Conservation (phyloP, 306 rosid genomes). For the Casuarina cunninghamiana region DNA sequence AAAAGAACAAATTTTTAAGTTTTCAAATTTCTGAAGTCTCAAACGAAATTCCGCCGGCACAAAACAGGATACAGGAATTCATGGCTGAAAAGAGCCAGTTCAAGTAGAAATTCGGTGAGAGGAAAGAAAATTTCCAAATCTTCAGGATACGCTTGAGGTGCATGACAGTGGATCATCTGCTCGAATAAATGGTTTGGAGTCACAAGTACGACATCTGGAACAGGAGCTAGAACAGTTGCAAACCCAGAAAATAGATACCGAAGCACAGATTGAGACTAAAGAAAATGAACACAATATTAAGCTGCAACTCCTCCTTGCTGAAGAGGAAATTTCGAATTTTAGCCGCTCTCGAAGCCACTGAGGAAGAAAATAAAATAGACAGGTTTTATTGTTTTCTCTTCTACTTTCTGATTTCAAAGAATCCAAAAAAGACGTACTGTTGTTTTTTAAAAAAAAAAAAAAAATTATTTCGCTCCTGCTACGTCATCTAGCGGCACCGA, state of each 20-base stretch:
- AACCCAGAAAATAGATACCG: conserved; percentile 43
- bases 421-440: too few relatives aligned
- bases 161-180: conserved; percentile 43
- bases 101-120: conserved; percentile 51
- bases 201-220: conserved; percentile 39
- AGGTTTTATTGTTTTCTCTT: too few relatives aligned
- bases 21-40: conserved; percentile 49
- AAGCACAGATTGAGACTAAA: conserved; percentile 44
- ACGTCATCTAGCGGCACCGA: too few relatives aligned
- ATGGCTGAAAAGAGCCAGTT: conserved; percentile 43
- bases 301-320: conserved; percentile 54
- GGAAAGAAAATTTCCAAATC: conserved; percentile 52
- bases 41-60: conserved; percentile 54
- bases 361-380: conserved; percentile 40
- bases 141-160: conserved; percentile 55
- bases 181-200: conserved; percentile 46
- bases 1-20: conserved; percentile 62
- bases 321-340: conserved; percentile 42
- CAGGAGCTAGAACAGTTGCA: conserved; percentile 50
- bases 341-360: conserved; percentile 46
- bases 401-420: too few relatives aligned
- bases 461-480: too few relatives aligned
- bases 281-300: conserved; percentile 43
- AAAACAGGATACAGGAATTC: conserved; percentile 47
- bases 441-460: too few relatives aligned